A percentile compares a stretch with the other conserved stretches of the same genome.
phyloP scores from a whole-genome alignment of 768 basidiomycete species.

The Pulveroboletus sp. region DNA sequence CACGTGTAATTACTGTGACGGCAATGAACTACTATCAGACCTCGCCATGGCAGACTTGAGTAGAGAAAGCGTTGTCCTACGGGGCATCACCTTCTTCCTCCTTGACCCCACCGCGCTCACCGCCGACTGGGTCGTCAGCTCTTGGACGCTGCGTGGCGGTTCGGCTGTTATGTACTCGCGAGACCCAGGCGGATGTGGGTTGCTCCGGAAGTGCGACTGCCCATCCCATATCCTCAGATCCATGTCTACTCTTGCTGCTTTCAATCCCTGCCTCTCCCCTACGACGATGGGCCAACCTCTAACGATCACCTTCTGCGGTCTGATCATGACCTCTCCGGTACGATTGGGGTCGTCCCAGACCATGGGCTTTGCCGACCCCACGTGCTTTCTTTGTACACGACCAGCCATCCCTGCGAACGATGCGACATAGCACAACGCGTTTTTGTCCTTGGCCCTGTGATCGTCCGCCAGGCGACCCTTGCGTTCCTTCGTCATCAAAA shows the following conservation, averaged over 20 bases:
- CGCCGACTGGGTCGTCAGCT: constrained; percentile 13
- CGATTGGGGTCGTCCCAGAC: constrained; percentile 28
- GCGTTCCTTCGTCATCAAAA: constrained; percentile 45
- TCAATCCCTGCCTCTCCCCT: constrained; percentile 38
- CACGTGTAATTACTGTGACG: constrained; percentile 22
- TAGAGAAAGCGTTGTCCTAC: constrained; percentile 7
- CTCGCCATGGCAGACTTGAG: constrained; percentile 20
- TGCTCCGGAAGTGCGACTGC: constrained; percentile 33
- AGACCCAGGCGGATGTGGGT: constrained; percentile 48
- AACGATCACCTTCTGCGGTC: constrained; percentile 29
- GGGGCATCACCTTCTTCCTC: background rate
- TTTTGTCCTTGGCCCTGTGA: constrained; percentile 9
- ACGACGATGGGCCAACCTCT: constrained; percentile 41
- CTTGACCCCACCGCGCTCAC: constrained; percentile 3
- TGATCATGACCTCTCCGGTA: constrained; percentile 29
- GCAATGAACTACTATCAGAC: background rate
- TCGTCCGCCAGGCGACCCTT: constrained; percentile 55
- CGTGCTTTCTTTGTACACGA: constrained; percentile 15
- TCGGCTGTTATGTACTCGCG: constrained; percentile 40
- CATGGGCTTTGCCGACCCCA: constrained; percentile 15
- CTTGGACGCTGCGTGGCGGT: constrained; percentile 18
- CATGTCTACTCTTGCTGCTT: constrained; percentile 32
- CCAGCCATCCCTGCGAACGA: constrained; percentile 31
- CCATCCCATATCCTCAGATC: constrained; percentile 28
- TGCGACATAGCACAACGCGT: constrained; percentile 19